These are phyloP conservation scores for Fraxinus paxiana DNA, from an alignment of 305 asterid species.

Conservation along the genomic window DNA sequence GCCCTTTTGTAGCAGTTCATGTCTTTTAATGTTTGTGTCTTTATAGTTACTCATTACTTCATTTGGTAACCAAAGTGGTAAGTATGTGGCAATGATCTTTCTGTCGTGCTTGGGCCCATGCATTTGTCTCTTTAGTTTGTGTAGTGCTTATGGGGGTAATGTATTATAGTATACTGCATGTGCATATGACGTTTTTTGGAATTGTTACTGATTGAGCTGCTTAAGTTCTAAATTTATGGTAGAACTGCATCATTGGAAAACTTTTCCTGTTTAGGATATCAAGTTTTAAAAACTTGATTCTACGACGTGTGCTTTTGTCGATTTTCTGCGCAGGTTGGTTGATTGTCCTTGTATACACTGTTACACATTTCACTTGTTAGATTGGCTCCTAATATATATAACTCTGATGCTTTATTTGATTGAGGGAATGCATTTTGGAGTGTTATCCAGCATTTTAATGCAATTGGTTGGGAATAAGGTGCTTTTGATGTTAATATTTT, in stretches of 20 bases:
- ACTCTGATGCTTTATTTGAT: conserved; percentile 8
- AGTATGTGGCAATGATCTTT: background rate
- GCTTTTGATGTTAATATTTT: conserved; percentile 15
- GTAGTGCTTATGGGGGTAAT: conserved; percentile 1
- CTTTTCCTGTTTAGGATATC: background rate
- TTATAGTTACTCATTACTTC: background rate
- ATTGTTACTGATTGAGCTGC: conserved; percentile 11
- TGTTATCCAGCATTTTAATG: conserved; percentile 9
- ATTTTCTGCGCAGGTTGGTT: background rate
- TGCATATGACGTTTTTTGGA: background rate
- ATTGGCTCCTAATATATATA: conserved; percentile 9
- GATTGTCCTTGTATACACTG: background rate
- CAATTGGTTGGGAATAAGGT: conserved; percentile 19
- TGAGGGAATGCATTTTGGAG: background rate
- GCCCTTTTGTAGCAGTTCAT: background rate
- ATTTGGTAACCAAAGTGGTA: background rate
- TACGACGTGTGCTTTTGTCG: background rate
- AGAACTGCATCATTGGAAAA: background rate
- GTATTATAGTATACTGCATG: background rate
- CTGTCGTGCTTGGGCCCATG: background rate
- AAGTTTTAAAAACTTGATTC: background rate
- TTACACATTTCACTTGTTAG: conserved; percentile 2
- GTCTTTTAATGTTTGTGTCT: background rate
- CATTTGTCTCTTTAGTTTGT: background rate
- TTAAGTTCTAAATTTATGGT: background rate